Base-by-base conservation (phyloP, 179 eudicot genomes). In the Sideroxylon spinosum region DNA sequence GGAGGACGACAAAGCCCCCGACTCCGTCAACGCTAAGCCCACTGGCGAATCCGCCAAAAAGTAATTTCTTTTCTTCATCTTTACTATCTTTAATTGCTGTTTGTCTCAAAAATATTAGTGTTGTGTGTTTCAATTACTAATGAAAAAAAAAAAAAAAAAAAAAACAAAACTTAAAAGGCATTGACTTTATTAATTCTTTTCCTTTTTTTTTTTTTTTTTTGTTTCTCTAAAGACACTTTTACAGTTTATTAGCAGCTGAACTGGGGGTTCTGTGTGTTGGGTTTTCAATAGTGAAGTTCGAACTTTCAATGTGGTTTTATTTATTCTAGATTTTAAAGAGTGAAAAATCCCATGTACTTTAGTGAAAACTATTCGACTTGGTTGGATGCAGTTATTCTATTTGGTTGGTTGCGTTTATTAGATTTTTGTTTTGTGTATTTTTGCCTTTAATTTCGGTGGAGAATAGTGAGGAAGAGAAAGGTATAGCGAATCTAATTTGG, bases 1-100 rank as follows among this genome's bases (percentile, higher is more conserved):
- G 57, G 99, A 95, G 26, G 98, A 95, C 26, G 98, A 95, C 70
- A 95, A 93, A 60, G 94, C 91, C 69, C 97, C 89, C 20, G 99
- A 95, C 67, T 86, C 97, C 22, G 86, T 85, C 60, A 88, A 79
- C 73, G 86, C 88, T 53, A 95, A 93, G 84, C 78, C 88, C 76
- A 87, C 86, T 68, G 97, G 93, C 83, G 99, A 95, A 64, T 82
- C 98, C 23, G 97, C 80, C 63, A 95, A 95, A 82, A 95, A 91
- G 99, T 95, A 75, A 77, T 85, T 26, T 53, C 84, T 26, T 49
- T 57, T 48, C 25, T 23, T 20, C 9, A 20, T 10, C 28, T 22
- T 12, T 61, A 9, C 3, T n/a, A 20, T 4, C 1, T 9, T 7
- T 32, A 5, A 19, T 12, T 0, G 1, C 13, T 12, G 19, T 17